Base-by-base conservation (phyloP, 495 filamentous ascomycete genomes). In the Halenospora varia region DNA sequence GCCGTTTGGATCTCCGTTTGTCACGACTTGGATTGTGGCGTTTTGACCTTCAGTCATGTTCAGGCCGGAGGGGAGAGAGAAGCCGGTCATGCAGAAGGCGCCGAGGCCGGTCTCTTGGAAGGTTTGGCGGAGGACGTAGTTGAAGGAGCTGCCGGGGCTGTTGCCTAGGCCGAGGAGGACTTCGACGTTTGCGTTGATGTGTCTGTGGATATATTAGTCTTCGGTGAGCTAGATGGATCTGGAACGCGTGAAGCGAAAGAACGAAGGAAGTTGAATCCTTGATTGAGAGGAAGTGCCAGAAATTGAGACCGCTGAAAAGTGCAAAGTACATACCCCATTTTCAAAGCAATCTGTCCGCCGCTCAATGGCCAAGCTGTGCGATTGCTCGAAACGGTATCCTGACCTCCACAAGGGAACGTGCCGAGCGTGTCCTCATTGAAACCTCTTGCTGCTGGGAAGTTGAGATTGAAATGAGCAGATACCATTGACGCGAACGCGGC, bases 1-100 rank as follows among this genome's bases (percentile, higher is more conserved):
- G 25, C 77, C 79, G 18, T 64, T 62, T n/a, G 71, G 71, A 61
- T 81, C 76, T 17, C 75, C 75, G 48, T 72, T 80, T 10, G 74
- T 80, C 19, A 83, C 72, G 51, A 87, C 83, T 70, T 86, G 84
- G 48, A 87, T 77, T 0, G 84, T 86, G n/a, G 80, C 83, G 51
- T 83, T 81, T 10, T 75, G 59, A 9, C 73, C 72, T 49, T 25
- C 24, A 8, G 48, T 59, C 4, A 54, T 18, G 39, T 57, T 58
- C 8, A 60, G 18, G 2, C 51, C 60, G 2, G 73, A 66, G 2
- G 75, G 70, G 2, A 86, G 53, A 3, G 0, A 46, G 19, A 80
- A 52, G 42, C 68, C 63, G 15, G 73, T 75, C 41, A 85, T 62
- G 65, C 84, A 88, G 68, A 88, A 86, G 24, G 71, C 64, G 6